These are phyloP conservation scores for Bruguiera gymnorhiza DNA, from an alignment of 345 rosid species.

Conservation along the genomic window DNA sequence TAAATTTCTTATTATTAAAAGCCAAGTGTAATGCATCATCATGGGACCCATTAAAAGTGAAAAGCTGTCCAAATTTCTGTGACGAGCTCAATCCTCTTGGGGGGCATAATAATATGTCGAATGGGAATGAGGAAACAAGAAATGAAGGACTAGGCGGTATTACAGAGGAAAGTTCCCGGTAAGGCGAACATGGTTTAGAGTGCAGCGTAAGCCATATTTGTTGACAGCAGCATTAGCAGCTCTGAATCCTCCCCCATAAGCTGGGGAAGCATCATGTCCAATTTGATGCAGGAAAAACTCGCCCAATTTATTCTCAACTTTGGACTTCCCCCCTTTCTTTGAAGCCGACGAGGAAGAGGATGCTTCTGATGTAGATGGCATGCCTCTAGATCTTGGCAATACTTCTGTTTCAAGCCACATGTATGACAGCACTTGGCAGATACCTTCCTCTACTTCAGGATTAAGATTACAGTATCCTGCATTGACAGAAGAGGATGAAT, in stretches of 20 bases:
- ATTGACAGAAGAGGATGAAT: background rate
- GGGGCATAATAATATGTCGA: background rate
- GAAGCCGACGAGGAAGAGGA: constrained; percentile 45
- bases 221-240: constrained; percentile 77
- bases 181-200: constrained; percentile 63
- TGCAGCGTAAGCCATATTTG: constrained; percentile 64
- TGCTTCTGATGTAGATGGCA: constrained; percentile 54
- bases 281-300: constrained; percentile 88
- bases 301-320: constrained; percentile 70
- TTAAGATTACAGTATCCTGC: constrained; percentile 76
- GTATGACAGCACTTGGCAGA: constrained; percentile 84
- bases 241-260: constrained; percentile 81
- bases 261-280: constrained; percentile 76
- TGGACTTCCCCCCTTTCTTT: constrained; percentile 72
- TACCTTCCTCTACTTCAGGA: constrained; percentile 95
- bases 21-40: background rate
- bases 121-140: background rate
- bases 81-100: constrained; percentile 11
- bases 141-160: constrained; percentile 12
- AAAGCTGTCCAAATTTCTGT: constrained; percentile 17
- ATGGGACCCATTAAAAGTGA: constrained; percentile 8
- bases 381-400: constrained; percentile 44
- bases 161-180: constrained; percentile 70
- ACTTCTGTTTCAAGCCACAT: constrained; percentile 99
- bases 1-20: constrained; percentile 11